A percentile compares a stretch with the other conserved stretches of the same genome.
Evolutionary conservation across 2,329 filamentous ascomycete species (phyloP).

Genomic region (Leptodontidium sp.): DNA sequence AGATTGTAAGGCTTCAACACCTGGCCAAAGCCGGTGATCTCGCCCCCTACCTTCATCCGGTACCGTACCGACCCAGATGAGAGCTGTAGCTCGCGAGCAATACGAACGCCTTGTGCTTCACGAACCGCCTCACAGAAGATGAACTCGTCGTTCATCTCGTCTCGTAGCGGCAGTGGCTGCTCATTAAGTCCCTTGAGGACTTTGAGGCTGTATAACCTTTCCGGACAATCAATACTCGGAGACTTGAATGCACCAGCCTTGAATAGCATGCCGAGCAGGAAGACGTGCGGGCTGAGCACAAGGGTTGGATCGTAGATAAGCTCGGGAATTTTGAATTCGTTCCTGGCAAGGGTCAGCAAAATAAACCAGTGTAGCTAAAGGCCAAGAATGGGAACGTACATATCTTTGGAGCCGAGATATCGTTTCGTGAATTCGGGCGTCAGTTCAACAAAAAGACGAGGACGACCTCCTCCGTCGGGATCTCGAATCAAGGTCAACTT

Average conservation of each 20-base stretch:
- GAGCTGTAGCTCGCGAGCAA: neutral
- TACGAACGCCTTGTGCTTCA: neutral
- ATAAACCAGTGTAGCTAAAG: neutral
- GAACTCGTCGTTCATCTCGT: too few species aligned
- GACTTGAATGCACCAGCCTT: neutral
- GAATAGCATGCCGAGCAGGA: neutral
- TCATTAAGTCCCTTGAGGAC: neutral
- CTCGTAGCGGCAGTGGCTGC: too few species aligned
- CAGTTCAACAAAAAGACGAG: neutral
- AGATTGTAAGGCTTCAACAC: neutral
- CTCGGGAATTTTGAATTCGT: neutral
- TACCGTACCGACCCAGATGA: neutral
- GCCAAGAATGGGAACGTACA: neutral
- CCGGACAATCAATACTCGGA: neutral
- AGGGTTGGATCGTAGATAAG: neutral
- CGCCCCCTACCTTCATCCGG: neutral
- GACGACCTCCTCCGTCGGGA: neutral
- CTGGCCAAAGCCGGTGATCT: neutral
- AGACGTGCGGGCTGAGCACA: neutral
- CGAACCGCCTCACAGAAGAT: neutral
- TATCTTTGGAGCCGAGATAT: neutral
- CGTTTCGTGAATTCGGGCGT: neutral
- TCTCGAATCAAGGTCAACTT: neutral
- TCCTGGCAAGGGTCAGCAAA: neutral
- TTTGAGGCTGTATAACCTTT: neutral